A percentile compares a stretch with the other conserved stretches of the same genome.
Evolutionary conservation across 768 basidiomycete species (phyloP).

Genomic region (Paxillus involutus): DNA sequence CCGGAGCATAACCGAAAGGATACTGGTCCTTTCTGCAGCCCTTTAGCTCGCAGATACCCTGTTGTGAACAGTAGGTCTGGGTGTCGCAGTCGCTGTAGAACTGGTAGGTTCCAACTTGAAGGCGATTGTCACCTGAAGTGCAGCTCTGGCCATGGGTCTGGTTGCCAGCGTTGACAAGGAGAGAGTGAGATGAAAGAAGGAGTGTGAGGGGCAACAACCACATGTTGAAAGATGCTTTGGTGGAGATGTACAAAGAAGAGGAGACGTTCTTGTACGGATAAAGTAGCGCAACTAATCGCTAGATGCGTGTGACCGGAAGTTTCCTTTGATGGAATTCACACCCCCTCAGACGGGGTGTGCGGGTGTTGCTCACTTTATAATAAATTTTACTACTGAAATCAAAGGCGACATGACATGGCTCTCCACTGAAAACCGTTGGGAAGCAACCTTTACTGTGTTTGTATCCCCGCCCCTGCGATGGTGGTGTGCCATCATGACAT

Average conservation of each 20-base stretch:
- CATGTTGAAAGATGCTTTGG: constrained; percentile 16
- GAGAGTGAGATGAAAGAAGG: constrained; percentile 48
- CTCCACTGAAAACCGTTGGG: no score
- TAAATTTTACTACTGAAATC: no score
- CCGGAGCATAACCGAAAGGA: constrained; percentile 63
- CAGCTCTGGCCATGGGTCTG: constrained; percentile 47
- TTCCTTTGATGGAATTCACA: background rate
- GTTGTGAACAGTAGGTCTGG: constrained; percentile 60
- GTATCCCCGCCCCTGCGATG: no score
- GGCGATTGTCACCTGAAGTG: constrained; percentile 56
- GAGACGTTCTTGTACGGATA: background rate
- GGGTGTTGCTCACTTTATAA: background rate
- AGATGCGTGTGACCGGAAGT: no score
- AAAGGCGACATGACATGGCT: no score
- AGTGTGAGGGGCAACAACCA: constrained; percentile 43
- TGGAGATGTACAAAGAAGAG: background rate
- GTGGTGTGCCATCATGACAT: no score
- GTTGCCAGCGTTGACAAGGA: constrained; percentile 47
- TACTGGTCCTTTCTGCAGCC: constrained; percentile 77
- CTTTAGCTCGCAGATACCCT: constrained; percentile 56
- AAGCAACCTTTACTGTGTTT: no score
- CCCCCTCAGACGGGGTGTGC: background rate
- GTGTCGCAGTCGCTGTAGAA: constrained; percentile 79
- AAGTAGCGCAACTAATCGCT: no score
- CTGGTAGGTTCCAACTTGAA: constrained; percentile 76